Conservation (phyloP, 176 grass and related monocot genomes). For the Eragrostis nindensis region DNA sequence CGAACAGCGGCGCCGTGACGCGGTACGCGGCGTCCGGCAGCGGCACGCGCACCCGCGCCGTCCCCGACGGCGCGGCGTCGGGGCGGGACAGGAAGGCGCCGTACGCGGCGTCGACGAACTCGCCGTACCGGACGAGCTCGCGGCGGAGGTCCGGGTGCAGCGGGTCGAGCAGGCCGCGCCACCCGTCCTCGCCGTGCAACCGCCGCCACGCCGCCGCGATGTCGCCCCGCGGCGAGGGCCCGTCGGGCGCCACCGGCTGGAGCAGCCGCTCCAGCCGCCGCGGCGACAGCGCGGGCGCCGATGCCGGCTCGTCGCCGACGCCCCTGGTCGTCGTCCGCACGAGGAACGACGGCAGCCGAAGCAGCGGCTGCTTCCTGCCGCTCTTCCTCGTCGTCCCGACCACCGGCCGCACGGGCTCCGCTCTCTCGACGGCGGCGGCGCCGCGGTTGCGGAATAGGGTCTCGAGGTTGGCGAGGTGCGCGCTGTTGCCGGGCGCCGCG, state of each 20-base stretch:
- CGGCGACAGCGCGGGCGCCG: conserved; percentile 34
- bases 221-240: conserved; percentile 51
- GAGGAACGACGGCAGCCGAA: conserved; percentile 55
- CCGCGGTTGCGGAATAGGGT: conserved; percentile 51
- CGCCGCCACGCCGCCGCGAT: conserved; percentile 47
- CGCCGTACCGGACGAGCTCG: conserved; percentile 67
- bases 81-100: conserved; percentile 48
- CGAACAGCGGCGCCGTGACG: conserved; percentile 56
- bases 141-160: conserved; percentile 67
- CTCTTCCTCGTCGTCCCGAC: not conserved
- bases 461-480: conserved; percentile 53
- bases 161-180: conserved; percentile 62
- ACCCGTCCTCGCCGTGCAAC: conserved; percentile 44
- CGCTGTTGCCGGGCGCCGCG: conserved; percentile 5
- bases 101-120: conserved; percentile 68
- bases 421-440: not conserved
- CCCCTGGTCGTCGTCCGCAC: not conserved
- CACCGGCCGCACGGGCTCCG: not conserved
- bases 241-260: conserved; percentile 42
- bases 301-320: not conserved
- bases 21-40: conserved; percentile 57
- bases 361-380: conserved; percentile 41
- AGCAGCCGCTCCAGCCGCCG: conserved; percentile 40
- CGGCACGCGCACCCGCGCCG: not conserved
- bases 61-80: conserved; percentile 44